Evolutionary conservation across 495 filamentous ascomycete genomes (phyloP).

Genomic region (Penicillium samsonianum): DNA sequence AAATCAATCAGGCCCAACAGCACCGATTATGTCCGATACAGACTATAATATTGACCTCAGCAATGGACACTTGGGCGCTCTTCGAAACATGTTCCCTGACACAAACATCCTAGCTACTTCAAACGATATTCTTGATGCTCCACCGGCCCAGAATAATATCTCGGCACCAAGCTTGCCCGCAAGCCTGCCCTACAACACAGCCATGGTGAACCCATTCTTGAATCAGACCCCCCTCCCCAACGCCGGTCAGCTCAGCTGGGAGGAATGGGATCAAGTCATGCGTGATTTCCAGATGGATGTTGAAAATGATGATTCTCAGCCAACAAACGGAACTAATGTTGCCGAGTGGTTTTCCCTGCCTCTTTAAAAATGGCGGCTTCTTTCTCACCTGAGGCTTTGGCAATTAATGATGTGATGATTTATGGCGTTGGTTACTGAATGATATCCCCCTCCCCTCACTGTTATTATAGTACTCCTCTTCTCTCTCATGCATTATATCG

Average conservation of each 20-base stretch:
- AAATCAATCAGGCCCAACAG: background rate
- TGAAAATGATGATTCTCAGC: constrained; percentile 28
- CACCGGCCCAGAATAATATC: constrained; percentile 10
- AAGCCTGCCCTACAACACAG: constrained; percentile 11
- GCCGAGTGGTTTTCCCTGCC: constrained; percentile 36
- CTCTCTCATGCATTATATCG: constrained; percentile 7
- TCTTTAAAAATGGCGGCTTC: background rate
- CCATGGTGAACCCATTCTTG: constrained; percentile 20
- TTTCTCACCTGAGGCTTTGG: background rate
- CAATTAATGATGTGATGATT: constrained; percentile 12
- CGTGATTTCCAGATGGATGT: constrained; percentile 51
- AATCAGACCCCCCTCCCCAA: constrained; percentile 15
- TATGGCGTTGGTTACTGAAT: constrained; percentile 6
- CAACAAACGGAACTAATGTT: constrained; percentile 30
- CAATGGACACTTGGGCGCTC: constrained; percentile 30
- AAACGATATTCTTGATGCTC: constrained; percentile 10
- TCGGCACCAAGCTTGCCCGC: constrained; percentile 10
- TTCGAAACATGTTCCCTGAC: constrained; percentile 36
- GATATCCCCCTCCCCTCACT: constrained; percentile 20
- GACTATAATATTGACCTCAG: constrained; percentile 35
- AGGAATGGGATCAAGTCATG: constrained; percentile 54
- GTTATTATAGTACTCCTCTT: constrained; percentile 12
- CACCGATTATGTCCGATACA: background rate
- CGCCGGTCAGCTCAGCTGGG: constrained; percentile 34
- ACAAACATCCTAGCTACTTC: constrained; percentile 31